These are phyloP conservation scores for Hirsutella minnesotensis DNA, from an alignment of 2,329 filamentous ascomycete species.

Conservation along the genomic window DNA sequence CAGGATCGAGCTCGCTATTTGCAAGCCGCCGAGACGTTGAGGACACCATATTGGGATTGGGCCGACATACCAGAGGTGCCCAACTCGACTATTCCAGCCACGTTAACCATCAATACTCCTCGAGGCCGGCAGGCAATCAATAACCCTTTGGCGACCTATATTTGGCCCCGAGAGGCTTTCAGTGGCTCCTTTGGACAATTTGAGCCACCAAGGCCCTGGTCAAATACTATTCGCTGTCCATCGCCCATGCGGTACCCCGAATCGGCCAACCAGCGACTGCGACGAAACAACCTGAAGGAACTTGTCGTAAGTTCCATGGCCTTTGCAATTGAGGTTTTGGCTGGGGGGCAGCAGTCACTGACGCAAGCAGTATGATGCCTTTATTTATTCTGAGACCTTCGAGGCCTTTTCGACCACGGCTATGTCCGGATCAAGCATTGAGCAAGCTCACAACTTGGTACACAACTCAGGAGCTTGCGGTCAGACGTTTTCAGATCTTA, in stretches of 20 bases:
- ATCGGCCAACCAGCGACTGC: neutral
- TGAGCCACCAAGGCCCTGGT: neutral
- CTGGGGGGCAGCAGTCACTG: no score
- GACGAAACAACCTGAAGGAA: neutral
- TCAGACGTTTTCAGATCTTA: neutral
- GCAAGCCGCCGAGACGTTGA: neutral
- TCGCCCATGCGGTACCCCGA: neutral
- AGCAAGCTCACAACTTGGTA: neutral
- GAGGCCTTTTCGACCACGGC: neutral
- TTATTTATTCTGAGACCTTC: neutral
- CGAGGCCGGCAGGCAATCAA: neutral
- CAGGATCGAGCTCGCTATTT: neutral
- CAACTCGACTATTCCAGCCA: neutral
- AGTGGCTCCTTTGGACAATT: neutral
- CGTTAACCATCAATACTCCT: neutral
- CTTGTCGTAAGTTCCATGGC: neutral
- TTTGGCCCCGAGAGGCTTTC: neutral
- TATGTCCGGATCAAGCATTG: neutral
- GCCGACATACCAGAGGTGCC: neutral
- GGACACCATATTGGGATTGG: neutral
- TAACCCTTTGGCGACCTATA: neutral
- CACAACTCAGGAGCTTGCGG: neutral
- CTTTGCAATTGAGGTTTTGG: no score
- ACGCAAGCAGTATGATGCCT: neutral
- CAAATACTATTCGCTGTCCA: neutral